These are phyloP conservation scores for Pachysandra terminalis DNA, from an alignment of 164 flowering plant genomes.

Conservation along the genomic window DNA sequence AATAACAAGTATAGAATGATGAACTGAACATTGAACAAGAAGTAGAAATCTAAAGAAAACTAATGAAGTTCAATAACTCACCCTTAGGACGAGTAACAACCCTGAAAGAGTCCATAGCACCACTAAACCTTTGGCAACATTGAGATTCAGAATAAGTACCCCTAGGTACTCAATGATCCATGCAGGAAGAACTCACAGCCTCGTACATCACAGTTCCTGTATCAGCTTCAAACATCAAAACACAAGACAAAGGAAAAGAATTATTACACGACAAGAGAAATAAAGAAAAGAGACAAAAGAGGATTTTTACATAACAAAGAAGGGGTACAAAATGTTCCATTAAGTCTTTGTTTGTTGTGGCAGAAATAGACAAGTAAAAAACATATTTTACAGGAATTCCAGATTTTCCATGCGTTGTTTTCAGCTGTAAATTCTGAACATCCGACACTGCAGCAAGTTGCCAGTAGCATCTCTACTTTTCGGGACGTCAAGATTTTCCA, in stretches of 20 bases:
- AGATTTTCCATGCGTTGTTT: too few species aligned
- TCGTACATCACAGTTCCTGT: slow-evolving; percentile 3
- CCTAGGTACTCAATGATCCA: slow-evolving; percentile 6
- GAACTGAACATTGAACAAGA: neutral
- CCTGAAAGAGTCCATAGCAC: slow-evolving; percentile 34
- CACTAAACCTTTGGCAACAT: slow-evolving; percentile 46
- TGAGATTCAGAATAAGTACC: slow-evolving; percentile 16
- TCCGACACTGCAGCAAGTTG: too few species aligned
- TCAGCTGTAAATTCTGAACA: too few species aligned
- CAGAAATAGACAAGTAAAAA: too few species aligned
- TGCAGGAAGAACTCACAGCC: neutral
- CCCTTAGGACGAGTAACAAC: slow-evolving; percentile 26
- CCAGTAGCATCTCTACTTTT: too few species aligned
- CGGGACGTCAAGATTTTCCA: too few species aligned
- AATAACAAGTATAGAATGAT: neutral
- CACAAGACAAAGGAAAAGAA: neutral
- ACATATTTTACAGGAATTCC: too few species aligned
- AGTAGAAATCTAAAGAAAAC: too few species aligned
- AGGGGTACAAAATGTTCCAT: too few species aligned
- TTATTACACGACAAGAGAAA: neutral
- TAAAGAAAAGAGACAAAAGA: neutral
- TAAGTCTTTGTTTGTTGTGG: too few species aligned
- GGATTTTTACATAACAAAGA: too few species aligned
- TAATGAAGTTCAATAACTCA: slow-evolving; percentile 15
- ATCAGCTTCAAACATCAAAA: slow-evolving; percentile 1